A percentile compares a stretch with the other conserved stretches of the same genome.
Conservation (phyloP, 2,329 filamentous ascomycete species). For the Monosporascus cannonballus region DNA sequence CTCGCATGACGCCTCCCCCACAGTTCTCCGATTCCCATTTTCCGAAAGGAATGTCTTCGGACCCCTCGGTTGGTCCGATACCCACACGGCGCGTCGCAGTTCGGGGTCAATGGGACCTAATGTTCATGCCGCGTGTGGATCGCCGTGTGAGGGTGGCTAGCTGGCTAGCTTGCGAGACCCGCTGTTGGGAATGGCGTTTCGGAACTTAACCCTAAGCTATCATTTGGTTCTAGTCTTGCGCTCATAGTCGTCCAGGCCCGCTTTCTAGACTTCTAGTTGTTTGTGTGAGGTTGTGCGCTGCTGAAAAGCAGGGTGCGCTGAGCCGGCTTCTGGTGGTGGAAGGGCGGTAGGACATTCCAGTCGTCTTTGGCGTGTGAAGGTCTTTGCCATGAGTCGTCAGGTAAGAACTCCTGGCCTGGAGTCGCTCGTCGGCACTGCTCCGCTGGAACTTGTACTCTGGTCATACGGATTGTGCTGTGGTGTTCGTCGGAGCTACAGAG, state of each 20-base stretch:
- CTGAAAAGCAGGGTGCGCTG: constrained; percentile 44
- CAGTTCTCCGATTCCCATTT: constrained; percentile 73
- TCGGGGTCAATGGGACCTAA: constrained; percentile 54
- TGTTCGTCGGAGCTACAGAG: constrained; percentile 13
- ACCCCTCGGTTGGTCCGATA: constrained; percentile 34
- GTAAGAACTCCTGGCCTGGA: constrained; percentile 67
- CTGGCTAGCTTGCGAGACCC: constrained; percentile 34
- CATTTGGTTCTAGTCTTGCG: constrained; percentile 71
- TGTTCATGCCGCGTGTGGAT: constrained; percentile 42
- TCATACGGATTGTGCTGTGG: constrained; percentile 29
- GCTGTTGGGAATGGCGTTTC: constrained; percentile 53
- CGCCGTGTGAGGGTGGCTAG: constrained; percentile 33
- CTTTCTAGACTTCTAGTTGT: constrained; percentile 52
- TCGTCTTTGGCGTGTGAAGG: constrained; percentile 50
- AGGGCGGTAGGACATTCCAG: constrained; percentile 50
- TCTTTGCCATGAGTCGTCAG: constrained; percentile 67
- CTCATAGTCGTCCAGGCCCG: constrained; percentile 61
- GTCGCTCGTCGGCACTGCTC: constrained; percentile 67
- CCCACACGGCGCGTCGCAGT: constrained; percentile 47
- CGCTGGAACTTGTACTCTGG: constrained; percentile 58
- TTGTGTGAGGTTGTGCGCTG: constrained; percentile 32
- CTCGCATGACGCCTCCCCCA: constrained; percentile 70
- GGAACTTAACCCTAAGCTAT: constrained; percentile 97
- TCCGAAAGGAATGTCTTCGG: constrained; percentile 59
- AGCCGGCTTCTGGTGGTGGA: constrained; percentile 37